Evolutionary conservation across 169 alveolate genomes (phyloP), one percentile per base, ranked within the genome.

Genomic region (Eimeria necatrix): DNA sequence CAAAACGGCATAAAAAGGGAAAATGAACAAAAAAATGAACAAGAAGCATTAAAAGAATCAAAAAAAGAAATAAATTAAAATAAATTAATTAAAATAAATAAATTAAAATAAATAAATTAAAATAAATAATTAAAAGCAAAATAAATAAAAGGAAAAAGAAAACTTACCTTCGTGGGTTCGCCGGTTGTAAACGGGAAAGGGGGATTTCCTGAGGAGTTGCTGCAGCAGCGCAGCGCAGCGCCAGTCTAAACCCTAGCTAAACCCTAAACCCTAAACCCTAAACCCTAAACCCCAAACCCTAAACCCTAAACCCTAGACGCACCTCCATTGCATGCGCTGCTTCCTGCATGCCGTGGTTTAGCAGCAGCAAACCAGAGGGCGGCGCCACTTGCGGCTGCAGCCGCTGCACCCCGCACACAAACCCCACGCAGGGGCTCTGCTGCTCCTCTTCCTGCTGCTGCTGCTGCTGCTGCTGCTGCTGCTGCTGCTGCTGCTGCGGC

Each of bases 321-420:
- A 20, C 51, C 88, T 74, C 46, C 52, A 71, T 4, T 73, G 70
- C 88, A 52, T n/a, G 70, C 52, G 46, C n/a, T 46, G 56, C 41
- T 52, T 46, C 93, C 70, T 68, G 60, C 96, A 32, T 89, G 88
- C 86, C 94, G 18, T 64, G 76, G 60, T 48, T 53, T 51, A 64
- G 48, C 41, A 4, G 95, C 59, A 89, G 73, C 48, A 22, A 48
- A n/a, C 87, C 91, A 4, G 53, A 87, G 41, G 73, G 95, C 52
- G 91, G 59, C 64, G 61, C 92, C 48, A 73, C 94, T 78, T 32
- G 94, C 81, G 76, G 95, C 95, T 89, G 91, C 90, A n/a, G 78
- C 73, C 48, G 91, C 74, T 60, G 91, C 73, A 74, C 94, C 18
- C 73, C 78, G 74, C 89, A 24, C 90, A 93, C 96, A 49, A 53